Evolutionary conservation across 768 basidiomycete genomes (phyloP), one percentile per base, ranked within the genome.

Genomic region (Nevesoporus exiguus): DNA sequence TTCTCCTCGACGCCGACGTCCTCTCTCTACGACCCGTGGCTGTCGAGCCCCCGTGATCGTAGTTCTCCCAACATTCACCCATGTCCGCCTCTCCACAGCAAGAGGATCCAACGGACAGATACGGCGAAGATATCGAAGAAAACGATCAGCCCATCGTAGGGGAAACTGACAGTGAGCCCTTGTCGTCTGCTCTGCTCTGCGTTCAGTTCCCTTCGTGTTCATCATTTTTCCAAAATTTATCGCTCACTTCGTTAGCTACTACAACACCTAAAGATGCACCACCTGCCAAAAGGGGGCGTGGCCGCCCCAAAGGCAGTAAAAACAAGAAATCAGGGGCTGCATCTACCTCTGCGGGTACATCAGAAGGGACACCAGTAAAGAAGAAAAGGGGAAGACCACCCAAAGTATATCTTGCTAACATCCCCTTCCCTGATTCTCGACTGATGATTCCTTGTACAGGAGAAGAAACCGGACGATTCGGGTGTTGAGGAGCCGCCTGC

Each of bases 271-370:
- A 49, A 61, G 64, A 71, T 55, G 62, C 72, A 21, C 67, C 65
- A 52, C 49, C 81, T 39, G 62, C 67, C 57, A 94, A 92, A 76
- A 85, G 93, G 64, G 84, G 89, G 65, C 81, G 93, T 44, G 93
- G 93, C 50, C 84, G 93, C 60, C 93, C 93, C 56, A 91, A 86
- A 71, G 93, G 93, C 63, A 90, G 88, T 72, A 94, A 90, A 76
- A 83, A 83, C 73, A 83, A 82, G 76, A 80, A 79, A 65, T 70
- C 67, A 60, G 65, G 68, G 67, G 73, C 66, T 55, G 59, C 71
- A 36, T 61, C 71, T 51, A 36, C 70, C 15, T 58, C 72, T 17
- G 58, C 64, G 14, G 56, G 56, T 27, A 57, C 66, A 48, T 61
- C 72, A 56, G 67, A 68, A 49, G 68, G 63, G 1, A 37, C 65